A percentile compares a stretch with the other conserved stretches of the same genome.
phyloP scores from a whole-genome alignment of 495 filamentous ascomycete genomes.

The Penicillium angulare region DNA sequence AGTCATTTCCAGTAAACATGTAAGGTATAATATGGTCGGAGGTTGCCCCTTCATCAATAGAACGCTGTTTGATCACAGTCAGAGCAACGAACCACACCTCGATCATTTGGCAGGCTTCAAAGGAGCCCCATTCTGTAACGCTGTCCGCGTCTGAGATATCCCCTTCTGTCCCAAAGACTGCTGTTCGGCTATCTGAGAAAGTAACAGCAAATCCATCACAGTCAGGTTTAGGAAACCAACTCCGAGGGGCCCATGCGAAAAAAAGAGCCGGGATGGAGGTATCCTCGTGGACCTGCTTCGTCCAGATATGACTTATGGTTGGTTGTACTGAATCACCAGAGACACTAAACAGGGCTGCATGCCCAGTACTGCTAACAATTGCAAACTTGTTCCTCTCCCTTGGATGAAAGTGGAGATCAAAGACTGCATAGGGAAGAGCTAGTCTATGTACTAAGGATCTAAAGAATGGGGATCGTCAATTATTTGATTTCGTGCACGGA shows the following conservation, averaged over 20 bases:
- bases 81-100: constrained; percentile 49
- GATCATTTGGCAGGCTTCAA: constrained; percentile 36
- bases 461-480: not conserved
- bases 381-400: constrained; percentile 54
- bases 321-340: constrained; percentile 9
- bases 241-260: constrained; percentile 65
- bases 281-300: constrained; percentile 42
- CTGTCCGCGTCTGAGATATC: constrained; percentile 10
- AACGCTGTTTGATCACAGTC: constrained; percentile 13
- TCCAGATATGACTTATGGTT: constrained; percentile 34
- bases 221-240: constrained; percentile 31
- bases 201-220: constrained; percentile 60
- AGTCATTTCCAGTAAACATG: constrained; percentile 41
- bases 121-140: constrained; percentile 26
- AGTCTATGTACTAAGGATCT: constrained; percentile 45
- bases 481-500: not conserved
- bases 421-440: constrained; percentile 64
- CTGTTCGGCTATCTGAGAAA: constrained; percentile 62
- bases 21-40: constrained; percentile 18
- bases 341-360: constrained; percentile 60
- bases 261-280: constrained; percentile 63
- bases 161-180: constrained; percentile 41
- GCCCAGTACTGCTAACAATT: constrained; percentile 71
- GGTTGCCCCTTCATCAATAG: not conserved
- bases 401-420: constrained; percentile 83